Base-by-base conservation (phyloP, 1,284 basidiomycete genomes). In the Boletus mariae region DNA sequence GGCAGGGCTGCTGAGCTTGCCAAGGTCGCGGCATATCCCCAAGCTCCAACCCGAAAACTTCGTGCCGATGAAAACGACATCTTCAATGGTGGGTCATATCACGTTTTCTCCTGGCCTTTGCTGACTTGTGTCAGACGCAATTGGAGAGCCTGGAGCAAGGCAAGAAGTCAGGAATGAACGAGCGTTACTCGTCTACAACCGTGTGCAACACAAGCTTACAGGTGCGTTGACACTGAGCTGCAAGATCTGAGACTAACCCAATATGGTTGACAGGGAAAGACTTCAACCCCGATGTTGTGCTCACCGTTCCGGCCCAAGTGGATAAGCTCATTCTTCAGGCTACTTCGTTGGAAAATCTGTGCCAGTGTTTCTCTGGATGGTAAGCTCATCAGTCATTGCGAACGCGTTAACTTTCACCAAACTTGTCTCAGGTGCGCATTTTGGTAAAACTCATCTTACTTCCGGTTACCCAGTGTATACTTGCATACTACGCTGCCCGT, bases 301-400 rank as follows among this genome's bases (percentile, higher is more conserved):
- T 98, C 51, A 76, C 79, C 26, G 89, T 96, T 25, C 75, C 80
- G 45, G 80, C 79, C 17, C 94, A 98, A 70, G 93, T 96, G 20
- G 91, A 94, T 66, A 90, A 90, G 67, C 78, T 98, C 49, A 97
- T 98, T 59, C 78, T 84, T 56, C 92, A 97, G 69, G 92, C 94
- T 7, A 96, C 90, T 6, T 87, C 89, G 11, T 75, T 96, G 45
- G 94, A 97, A 71, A 96, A 97, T 69, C 81, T 98, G 3, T 96
- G 93, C 70, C 93, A 95, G 66, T 94, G 92, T 63, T 98, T 97
- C 75, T 92, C 94, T 57, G 94, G 94, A 69, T 97, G 94, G 95
- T 92, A 70, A 28, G 61, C 10, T 34, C n/a, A 38, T 34, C 12
- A 17, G 28, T 42, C 45, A 25, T 37, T n/a, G 5, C 12, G 17